A percentile compares a stretch with the other conserved stretches of the same genome.
Evolutionary conservation across 257 asterid genomes (phyloP).

Genomic region (Plantago elongata): DNA sequence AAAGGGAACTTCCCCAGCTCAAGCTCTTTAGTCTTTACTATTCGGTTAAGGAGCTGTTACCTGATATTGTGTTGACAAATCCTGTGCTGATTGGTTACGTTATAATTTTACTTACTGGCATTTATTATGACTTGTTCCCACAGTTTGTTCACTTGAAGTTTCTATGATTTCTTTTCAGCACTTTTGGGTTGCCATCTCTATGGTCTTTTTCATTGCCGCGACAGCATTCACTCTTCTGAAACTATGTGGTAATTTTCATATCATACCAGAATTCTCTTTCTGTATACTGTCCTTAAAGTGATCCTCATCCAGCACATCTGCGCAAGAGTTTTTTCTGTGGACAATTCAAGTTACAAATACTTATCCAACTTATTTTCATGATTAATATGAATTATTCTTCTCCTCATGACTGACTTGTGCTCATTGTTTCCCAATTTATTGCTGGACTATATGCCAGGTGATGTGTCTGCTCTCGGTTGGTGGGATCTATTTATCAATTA

Average conservation of each 20-base stretch:
- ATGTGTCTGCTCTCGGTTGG: conserved; percentile 96
- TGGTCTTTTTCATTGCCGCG: conserved; percentile 97
- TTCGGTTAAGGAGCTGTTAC: background rate
- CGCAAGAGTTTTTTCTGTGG: too few relatives aligned
- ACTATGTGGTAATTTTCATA: conserved; percentile 53
- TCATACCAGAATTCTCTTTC: too few relatives aligned
- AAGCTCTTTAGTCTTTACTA: background rate
- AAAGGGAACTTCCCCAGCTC: background rate
- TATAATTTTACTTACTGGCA: background rate
- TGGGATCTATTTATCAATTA: conserved; percentile 95
- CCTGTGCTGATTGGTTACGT: background rate
- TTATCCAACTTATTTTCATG: too few relatives aligned
- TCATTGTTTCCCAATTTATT: conserved; percentile 9
- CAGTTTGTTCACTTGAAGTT: conserved; percentile 16
- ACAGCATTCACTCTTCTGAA: conserved; percentile 83
- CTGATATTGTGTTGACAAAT: conserved; percentile 2
- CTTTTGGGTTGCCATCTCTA: conserved; percentile 95
- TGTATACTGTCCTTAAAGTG: too few relatives aligned
- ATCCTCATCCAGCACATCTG: too few relatives aligned
- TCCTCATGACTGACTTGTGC: background rate
- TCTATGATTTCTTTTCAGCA: conserved; percentile 54
- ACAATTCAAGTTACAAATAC: too few relatives aligned
- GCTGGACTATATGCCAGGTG: conserved; percentile 50
- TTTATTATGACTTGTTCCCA: conserved; percentile 10
- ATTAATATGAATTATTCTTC: background rate